These are phyloP conservation scores for Anthoceros angustus DNA, from an alignment of 225 moss, liverwort and hornwort species.

Conservation along the genomic window DNA sequence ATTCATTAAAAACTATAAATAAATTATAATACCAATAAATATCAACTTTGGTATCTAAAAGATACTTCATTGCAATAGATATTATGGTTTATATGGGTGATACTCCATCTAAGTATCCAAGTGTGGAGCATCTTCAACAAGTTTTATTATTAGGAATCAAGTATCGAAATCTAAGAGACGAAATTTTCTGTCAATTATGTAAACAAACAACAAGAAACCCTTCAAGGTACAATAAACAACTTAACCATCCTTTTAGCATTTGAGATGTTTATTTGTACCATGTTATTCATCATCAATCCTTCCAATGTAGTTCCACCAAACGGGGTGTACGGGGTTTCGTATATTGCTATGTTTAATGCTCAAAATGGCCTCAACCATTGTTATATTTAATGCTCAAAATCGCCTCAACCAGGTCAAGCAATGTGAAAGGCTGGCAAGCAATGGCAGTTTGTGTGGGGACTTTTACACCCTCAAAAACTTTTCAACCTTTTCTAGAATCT, in stretches of 20 bases:
- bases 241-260: not conserved
- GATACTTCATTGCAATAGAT: not conserved
- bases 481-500: not conserved
- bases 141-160: not conserved
- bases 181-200: not conserved
- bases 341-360: not conserved
- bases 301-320: too few relatives aligned
- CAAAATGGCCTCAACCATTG: not conserved
- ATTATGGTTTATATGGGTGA: not conserved
- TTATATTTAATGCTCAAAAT: not conserved
- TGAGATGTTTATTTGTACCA: not conserved
- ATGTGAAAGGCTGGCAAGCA: constrained; percentile 3
- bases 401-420: not conserved
- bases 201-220: not conserved
- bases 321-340: too few relatives aligned
- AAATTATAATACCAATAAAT: not conserved
- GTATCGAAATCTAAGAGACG: not conserved
- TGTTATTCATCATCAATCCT: too few relatives aligned
- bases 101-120: not conserved
- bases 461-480: not conserved
- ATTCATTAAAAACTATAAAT: not conserved
- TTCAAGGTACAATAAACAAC: not conserved
- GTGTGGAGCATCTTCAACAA: not conserved
- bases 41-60: not conserved
- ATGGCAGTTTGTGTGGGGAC: not conserved